phyloP scores from a whole-genome alignment of 345 rosid species.

The Gossypium arboreum region DNA sequence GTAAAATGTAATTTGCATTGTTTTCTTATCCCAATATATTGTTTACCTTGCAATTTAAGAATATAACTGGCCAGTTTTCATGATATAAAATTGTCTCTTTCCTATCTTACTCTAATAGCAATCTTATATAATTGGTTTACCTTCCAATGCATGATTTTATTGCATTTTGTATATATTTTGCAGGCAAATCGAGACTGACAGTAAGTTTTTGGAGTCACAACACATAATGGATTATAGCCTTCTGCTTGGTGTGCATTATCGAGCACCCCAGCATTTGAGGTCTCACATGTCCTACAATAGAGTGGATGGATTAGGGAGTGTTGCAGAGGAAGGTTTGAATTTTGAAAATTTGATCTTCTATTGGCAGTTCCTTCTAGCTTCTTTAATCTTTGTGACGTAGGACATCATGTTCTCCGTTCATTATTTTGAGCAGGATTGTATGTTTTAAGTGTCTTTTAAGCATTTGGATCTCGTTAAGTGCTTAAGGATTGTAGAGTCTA shows the following conservation, averaged over 20 bases:
- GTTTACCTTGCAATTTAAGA: slow-evolving; percentile 3
- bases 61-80: slow-evolving; percentile 5
- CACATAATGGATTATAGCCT: slow-evolving; percentile 98
- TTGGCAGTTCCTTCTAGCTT: neutral
- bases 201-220: slow-evolving; percentile 77
- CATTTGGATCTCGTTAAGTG: neutral
- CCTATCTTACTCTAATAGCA: neutral
- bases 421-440: neutral
- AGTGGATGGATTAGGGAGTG: slow-evolving; percentile 70
- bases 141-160: neutral
- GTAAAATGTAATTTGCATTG: neutral
- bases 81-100: neutral
- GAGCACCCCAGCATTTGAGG: slow-evolving; percentile 88
- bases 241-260: slow-evolving; percentile 92
- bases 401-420: neutral
- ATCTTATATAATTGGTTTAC: neutral
- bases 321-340: slow-evolving; percentile 79
- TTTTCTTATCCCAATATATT: neutral
- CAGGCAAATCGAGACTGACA: slow-evolving; percentile 88
- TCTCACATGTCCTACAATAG: slow-evolving; percentile 40
- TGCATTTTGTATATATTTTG: slow-evolving; percentile 10
- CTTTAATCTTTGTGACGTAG: slow-evolving; percentile 1
- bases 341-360: neutral
- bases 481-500: neutral
- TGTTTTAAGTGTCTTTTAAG: neutral